Evolutionary conservation across 2,329 filamentous ascomycete species (phyloP).

Genomic region (Penicillium sp.): DNA sequence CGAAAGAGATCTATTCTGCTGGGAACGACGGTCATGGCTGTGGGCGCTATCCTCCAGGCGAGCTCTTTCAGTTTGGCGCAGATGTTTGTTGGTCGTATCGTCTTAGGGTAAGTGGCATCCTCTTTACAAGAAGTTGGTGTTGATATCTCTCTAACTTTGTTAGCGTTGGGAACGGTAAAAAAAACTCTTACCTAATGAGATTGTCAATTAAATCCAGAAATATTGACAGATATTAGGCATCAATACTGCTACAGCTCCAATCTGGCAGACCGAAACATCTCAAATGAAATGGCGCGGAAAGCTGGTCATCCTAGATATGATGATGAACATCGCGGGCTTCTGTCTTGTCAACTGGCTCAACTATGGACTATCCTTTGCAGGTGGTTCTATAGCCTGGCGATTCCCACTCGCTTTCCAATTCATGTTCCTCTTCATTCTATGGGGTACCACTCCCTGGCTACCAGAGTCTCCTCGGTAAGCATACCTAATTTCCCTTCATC

Average conservation of each 20-base stretch:
- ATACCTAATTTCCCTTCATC: no score
- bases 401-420: conserved; percentile 50
- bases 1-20: conserved; percentile 49
- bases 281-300: conserved; percentile 45
- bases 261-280: conserved; percentile 52
- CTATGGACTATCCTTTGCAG: conserved; percentile 49
- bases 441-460: conserved; percentile 37
- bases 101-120: neutral
- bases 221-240: conserved; percentile 31
- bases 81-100: conserved; percentile 47
- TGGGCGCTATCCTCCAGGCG: conserved; percentile 48
- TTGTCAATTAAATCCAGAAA: neutral
- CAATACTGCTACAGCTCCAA: conserved; percentile 50
- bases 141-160: conserved; percentile 14
- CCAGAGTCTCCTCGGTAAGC: conserved; percentile 29
- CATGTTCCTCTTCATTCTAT: conserved; percentile 49
- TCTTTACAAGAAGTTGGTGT: conserved; percentile 16
- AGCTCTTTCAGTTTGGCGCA: conserved; percentile 48
- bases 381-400: conserved; percentile 43
- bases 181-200: neutral
- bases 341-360: conserved; percentile 52
- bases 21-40: conserved; percentile 46
- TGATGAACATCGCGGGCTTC: conserved; percentile 53
- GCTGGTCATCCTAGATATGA: conserved; percentile 48
- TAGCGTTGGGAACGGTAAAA: conserved; percentile 1